Evolutionary conservation across 768 basidiomycete species (phyloP), one percentile per base, ranked within the genome.

Genomic region (Leccinum broughii): DNA sequence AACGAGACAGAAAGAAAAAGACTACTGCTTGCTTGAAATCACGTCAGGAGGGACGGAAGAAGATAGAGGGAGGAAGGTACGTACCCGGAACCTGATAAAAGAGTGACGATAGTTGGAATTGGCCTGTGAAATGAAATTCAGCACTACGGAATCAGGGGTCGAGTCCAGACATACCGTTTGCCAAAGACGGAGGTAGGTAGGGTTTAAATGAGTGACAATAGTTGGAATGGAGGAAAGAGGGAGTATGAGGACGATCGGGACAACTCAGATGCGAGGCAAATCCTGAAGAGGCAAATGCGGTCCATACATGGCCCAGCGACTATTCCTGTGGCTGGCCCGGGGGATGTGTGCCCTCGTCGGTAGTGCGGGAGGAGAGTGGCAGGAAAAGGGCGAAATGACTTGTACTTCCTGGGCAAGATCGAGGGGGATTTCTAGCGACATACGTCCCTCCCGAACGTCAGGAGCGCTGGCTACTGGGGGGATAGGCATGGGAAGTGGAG

Each of bases 201-300:
- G 24, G 4, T 61, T 20, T 7, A 59, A 67, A 67, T 1, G 66
- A 67, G 37, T 64, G 66, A 62, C 58, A 48, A 60, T 60, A 67
- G 60, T 62, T 68, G 63, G 58, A 50, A 55, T 9, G 34, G 11
- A 22, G 15, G 11, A 22, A 39, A 8, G 22, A 11, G 6, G 2
- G 35, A n/a, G 28, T 7, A 22, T 35, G 20, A 26, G 17, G 65
- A 5, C 11, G 20, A 50, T 13, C 41, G 13, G 7, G 14, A 17
- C 6, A 17, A 48, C 55, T 58, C 58, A 60, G 41, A 37, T 37
- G 26, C 37, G 37, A 53, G 59, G 56, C 3, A 61, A 48, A 26
- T 6, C 20, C 41, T 30, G 34, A 22, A 58, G n/a, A 28, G 58
- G 58, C 3, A 14, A 26, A 24, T n/a, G 20, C 3, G 54, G 32